Evolutionary conservation across 768 basidiomycete genomes (phyloP), one percentile per base, ranked within the genome.

Genomic region (Termitomyces sp.): DNA sequence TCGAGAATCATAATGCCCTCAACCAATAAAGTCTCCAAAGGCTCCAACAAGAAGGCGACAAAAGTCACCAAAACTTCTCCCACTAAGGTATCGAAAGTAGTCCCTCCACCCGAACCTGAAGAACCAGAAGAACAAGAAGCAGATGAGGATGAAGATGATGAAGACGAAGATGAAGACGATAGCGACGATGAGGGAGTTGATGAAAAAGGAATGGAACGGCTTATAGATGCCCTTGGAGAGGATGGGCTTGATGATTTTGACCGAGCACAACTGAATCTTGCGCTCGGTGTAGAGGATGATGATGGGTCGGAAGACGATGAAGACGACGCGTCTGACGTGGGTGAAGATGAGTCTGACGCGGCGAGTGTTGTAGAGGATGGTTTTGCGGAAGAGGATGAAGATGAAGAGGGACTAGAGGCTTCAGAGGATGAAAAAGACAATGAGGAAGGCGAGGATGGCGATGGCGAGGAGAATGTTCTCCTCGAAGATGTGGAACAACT

Each of bases 401-500:
- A 9, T n/a, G 39, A 37, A 5, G 65, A 84, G 12, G 75, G n/a
- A n/a, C n/a, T n/a, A 13, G 84, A 86, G 53, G 83, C 85, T 55
- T 88, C 89, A 59, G 82, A 63, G 1, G 61, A 57, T 5, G 65
- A 64, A 1, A 64, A 64, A 12, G 78, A 74, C 6, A 6, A 29
- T 3, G 29, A 29, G 29, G 29, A 29, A 29, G 29, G 6, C 6
- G 29, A 6, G 29, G 65, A 63, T 1, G 69, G 62, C 6, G 69
- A 71, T 2, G 75, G 68, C 2, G 76, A 75, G 14, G 75, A 80
- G 14, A 79, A 74, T 12, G 67, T 91, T 31, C 77, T 81, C 1
- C 71, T 93, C 10, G 92, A 93, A 62, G 88, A 92, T 41, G 73
- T 83, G 6, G 85, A 86, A 18, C 80, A 79, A 18, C 77, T 92